Base-by-base conservation (phyloP, 2,329 filamentous ascomycete genomes). In the Macrophomina pseudophaseolina region DNA sequence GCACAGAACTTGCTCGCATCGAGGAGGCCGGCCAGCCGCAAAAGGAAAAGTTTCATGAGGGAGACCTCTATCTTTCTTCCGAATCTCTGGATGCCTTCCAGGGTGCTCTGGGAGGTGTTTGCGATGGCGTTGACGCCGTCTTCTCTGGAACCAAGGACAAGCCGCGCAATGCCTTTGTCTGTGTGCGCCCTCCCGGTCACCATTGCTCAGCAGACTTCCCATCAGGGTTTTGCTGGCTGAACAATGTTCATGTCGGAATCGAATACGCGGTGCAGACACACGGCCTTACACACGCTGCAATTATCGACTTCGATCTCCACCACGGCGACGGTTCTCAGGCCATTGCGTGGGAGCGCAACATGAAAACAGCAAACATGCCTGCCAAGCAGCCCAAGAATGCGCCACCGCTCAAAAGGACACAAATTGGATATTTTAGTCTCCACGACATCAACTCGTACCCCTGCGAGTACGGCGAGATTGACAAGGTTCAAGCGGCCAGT, bases 391-490 rank as follows among this genome's bases (percentile, higher is more conserved):
- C 87, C 6, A 93, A 91, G 77, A 94, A 92, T 74, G 88, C 90
- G 0, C 85, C 90, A 0, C 82, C 85, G 35, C 91, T 90, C 85
- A 94, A 94, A 80, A 95, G 92, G 81, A 89, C 90, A 0, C 90
- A 91, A 0, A 95, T 98, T 72, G 95, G 94, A 9, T 99, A 99
- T 76, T 98, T 97, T 78, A 97, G 94, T 76, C 78, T 99, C 51
- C 95, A 99, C 77, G 95, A 99, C 74, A 97, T 99, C 81, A 98
- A 99, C 79, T 98, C 94, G 0, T 99, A 96, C 74, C 95, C 96
- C 0, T 99, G 95, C 76, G 95, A 99, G 77, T 87, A 86, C 75
- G 95, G 94, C n/a, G 94, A 98, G 69, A 88, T 91, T 67, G 92
- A 95, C 28, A 98, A 98, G 79, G 90, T 98, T 62, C 92, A 91